A percentile compares a stretch with the other conserved stretches of the same genome.
phyloP scores from a whole-genome alignment of 1,139 yeast species.

The Entelexis sorbosivorans region DNA sequence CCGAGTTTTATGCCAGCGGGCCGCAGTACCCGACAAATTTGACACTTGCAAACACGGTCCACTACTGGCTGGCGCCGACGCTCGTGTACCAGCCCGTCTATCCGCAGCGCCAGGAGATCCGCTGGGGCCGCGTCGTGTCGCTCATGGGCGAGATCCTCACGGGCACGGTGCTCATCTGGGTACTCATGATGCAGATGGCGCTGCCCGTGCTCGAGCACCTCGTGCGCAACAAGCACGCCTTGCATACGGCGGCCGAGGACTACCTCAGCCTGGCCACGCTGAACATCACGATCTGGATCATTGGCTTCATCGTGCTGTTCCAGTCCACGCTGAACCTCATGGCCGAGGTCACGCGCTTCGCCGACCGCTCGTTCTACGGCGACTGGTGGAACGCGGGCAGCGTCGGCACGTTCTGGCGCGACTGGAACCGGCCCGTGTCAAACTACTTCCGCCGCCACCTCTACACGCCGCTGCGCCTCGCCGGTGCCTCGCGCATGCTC shows the following conservation, averaged over 20 bases:
- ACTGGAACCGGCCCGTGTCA: conserved; percentile 59
- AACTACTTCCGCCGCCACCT: conserved; percentile 54
- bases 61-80: conserved; percentile 40
- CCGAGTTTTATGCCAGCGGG: conserved; percentile 29
- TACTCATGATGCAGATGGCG: conserved; percentile 35
- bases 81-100: conserved; percentile 39
- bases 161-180: conserved; percentile 30
- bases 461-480: conserved; percentile 36
- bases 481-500: conserved; percentile 28
- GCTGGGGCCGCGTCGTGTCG: conserved; percentile 30
- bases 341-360: conserved; percentile 52
- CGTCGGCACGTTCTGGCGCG: conserved; percentile 53
- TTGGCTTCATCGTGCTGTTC: conserved; percentile 36
- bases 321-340: conserved; percentile 43
- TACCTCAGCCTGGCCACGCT: conserved; percentile 34
- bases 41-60: conserved; percentile 30
- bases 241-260: conserved; percentile 31
- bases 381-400: conserved; percentile 71
- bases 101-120: conserved; percentile 31
- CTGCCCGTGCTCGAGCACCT: conserved; percentile 35
- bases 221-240: conserved; percentile 26
- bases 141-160: conserved; percentile 32
- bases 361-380: conserved; percentile 59
- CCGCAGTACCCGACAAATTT: conserved; percentile 35
- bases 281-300: conserved; percentile 36